Conservation (phyloP, 2,329 filamentous ascomycete species). For the Sporothrix brunneoviolacea region DNA sequence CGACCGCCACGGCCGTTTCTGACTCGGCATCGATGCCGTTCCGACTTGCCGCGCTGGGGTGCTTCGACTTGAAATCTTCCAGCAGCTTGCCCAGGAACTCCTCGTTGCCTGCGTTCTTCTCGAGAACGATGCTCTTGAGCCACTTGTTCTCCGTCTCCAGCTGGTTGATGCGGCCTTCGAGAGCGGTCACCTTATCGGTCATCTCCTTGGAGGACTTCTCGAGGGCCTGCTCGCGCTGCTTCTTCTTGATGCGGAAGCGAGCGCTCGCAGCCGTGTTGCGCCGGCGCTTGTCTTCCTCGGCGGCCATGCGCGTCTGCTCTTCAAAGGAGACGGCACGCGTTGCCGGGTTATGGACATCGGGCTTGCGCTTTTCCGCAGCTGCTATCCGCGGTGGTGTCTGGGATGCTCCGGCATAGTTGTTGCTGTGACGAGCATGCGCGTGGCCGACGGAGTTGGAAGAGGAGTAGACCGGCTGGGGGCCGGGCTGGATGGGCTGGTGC, state of each 20-base stretch:
- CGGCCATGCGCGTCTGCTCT: conserved; percentile 64
- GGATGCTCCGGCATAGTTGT: conserved; percentile 21
- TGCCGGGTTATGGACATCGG: conserved; percentile 34
- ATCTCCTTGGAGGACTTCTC: conserved; percentile 79
- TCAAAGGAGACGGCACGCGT: conserved; percentile 52
- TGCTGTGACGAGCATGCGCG: conserved; percentile 26
- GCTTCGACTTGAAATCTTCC: conserved; percentile 39
- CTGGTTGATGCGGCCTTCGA: conserved; percentile 68
- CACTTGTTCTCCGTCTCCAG: conserved; percentile 80
- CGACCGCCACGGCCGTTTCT: conserved; percentile 20
- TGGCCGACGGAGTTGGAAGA: conserved; percentile 19
- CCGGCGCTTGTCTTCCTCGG: conserved; percentile 84
- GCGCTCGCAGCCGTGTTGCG: conserved; percentile 85
- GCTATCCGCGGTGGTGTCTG: conserved; percentile 23
- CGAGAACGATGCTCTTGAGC: conserved; percentile 72
- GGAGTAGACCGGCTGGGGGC: conserved; percentile 40
- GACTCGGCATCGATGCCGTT: conserved; percentile 25
- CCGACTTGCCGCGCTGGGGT: conserved; percentile 9
- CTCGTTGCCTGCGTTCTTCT: conserved; percentile 65
- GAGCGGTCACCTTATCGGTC: conserved; percentile 65
- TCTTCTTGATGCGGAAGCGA: conserved; percentile 91
- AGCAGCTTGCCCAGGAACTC: conserved; percentile 43
- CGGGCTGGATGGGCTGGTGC: conserved; percentile 45
- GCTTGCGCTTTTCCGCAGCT: conserved; percentile 38
- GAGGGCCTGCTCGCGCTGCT: conserved; percentile 82